Percentiles rank a stretch among this genome's conserved stretches.
Evolutionary conservation across 495 filamentous ascomycete genomes (phyloP).

Genomic region (Lasiosphaeris hirsuta): DNA sequence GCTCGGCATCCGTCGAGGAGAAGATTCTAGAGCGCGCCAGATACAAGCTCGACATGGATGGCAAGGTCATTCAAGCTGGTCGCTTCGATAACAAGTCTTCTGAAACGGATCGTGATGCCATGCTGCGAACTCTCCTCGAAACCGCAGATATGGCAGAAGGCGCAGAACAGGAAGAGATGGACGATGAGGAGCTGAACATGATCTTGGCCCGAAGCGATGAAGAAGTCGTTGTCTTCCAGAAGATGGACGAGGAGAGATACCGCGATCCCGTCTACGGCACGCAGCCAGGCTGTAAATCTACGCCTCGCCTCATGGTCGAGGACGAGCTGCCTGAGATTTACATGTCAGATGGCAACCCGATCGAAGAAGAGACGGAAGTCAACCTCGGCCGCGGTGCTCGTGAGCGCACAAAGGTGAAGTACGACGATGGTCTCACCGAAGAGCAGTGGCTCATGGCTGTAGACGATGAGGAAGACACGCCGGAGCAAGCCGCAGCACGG

Average conservation of each 20-base stretch:
- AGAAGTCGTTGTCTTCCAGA: constrained; percentile 66
- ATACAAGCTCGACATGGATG: constrained; percentile 98
- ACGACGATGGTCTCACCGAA: constrained; percentile 96
- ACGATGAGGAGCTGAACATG: constrained; percentile 93
- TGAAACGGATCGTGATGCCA: constrained; percentile 94
- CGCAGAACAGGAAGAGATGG: constrained; percentile 86
- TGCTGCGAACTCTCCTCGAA: constrained; percentile 87
- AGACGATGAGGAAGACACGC: constrained; percentile 89
- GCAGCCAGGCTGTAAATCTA: constrained; percentile 51
- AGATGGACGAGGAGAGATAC: constrained; percentile 72
- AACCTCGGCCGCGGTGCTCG: constrained; percentile 84
- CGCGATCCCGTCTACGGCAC: constrained; percentile 67
- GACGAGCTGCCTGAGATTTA: constrained; percentile 92
- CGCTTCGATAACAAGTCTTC: constrained; percentile 99
- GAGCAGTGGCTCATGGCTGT: constrained; percentile 95
- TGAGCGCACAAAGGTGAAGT: constrained; percentile 88
- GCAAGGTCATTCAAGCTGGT: constrained; percentile 98
- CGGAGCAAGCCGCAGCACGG: constrained; percentile 87
- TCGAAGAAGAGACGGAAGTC: constrained; percentile 74
- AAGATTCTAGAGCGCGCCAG: constrained; percentile 97
- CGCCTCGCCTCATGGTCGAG: constrained; percentile 82
- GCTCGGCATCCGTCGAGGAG: constrained; percentile 94
- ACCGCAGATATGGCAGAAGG: constrained; percentile 83
- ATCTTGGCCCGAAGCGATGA: constrained; percentile 76
- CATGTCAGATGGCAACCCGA: constrained; percentile 76